Base-by-base conservation (phyloP, 2,329 filamentous ascomycete species). In the Cryoendolithus antarcticus region DNA sequence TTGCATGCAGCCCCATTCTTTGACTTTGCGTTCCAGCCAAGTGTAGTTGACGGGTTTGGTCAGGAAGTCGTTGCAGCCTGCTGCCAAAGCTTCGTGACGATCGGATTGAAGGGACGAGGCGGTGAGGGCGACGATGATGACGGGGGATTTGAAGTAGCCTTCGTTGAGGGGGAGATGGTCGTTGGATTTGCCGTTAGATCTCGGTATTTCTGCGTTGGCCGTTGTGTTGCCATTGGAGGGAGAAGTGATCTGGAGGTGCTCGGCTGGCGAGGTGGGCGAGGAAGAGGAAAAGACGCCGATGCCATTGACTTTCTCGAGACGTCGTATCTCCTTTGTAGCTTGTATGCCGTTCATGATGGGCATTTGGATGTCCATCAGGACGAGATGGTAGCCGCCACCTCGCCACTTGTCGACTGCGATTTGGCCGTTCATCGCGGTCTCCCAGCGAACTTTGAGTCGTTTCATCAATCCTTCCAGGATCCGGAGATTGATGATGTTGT, bases 1-100 rank as follows among this genome's bases (percentile, higher is more conserved):
- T 66, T 96, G 91, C 91, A 98, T 98, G 67, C 91, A 96, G 41
- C 91, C 91, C 91, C 91, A 98, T 69, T 98, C 91, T 65, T 93
- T 95, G 51, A 96, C 88, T 62, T 98, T 98, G 42, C 89, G 78
- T 60, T 95, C 86, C 19, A 98, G 75, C 88, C 89, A 98, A 43
- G 93, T 82, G 57, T 95, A 95, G 59, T 93, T 93, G 50, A 98
- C 89, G 12, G 91, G 91, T 85, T 94, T 56, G 45, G 91, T 96
- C 58, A 98, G 69, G 62, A 96, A 98, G 62, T 98, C 91, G 59
- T 98, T 98, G 61, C 91, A 96, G 4, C 91, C 91, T 30, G 89
- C 91, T 21, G 89, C 89, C 52, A 96, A 66, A 3, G 91, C 91
- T 60, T 95, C 88, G 57, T 95, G 88, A 48, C 91, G 76, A 65